These are phyloP conservation scores for Fusarium sp. DNA, from an alignment of 2,329 filamentous ascomycete species.

Conservation along the genomic window DNA sequence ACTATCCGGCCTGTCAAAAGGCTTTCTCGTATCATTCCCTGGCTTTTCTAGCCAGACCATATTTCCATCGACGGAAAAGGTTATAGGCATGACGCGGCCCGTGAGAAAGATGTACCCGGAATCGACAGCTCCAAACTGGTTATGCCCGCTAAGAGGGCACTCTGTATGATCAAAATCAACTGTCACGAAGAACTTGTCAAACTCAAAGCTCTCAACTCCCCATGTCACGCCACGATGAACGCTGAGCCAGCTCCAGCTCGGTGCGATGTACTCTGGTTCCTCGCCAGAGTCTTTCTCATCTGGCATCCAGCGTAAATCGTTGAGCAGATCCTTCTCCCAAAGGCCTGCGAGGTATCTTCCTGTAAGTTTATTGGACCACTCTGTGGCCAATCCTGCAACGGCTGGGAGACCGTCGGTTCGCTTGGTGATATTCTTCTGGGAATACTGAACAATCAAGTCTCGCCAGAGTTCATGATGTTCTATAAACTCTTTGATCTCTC, in stretches of 20 bases:
- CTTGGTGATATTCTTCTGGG: constrained; percentile 33
- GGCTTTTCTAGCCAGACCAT: constrained; percentile 14
- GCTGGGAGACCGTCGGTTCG: constrained; percentile 38
- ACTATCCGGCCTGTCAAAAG: constrained; percentile 27
- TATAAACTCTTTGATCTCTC: constrained; percentile 1
- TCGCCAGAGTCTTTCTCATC: constrained; percentile 10
- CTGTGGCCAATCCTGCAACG: constrained; percentile 36
- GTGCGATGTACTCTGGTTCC: constrained; percentile 17
- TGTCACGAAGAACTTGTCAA: constrained; percentile 11
- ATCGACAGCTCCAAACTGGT: constrained; percentile 28
- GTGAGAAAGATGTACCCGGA: constrained; percentile 36
- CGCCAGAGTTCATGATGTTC: constrained; percentile 36
- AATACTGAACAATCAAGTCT: constrained; percentile 38
- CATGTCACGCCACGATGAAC: constrained; percentile 35
- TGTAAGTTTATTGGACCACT: constrained; percentile 22
- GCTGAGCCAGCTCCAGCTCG: constrained; percentile 43
- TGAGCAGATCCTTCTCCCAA: constrained; percentile 35
- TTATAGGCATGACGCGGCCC: constrained; percentile 16
- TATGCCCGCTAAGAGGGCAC: constrained; percentile 11
- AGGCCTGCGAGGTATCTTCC: constrained; percentile 40
- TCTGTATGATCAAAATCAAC: constrained; percentile 19
- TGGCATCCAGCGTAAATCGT: constrained; percentile 30
- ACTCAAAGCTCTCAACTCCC: constrained; percentile 17
- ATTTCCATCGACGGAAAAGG: not conserved
- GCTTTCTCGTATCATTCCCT: not conserved